Conservation (phyloP, 805 yeast species). For the Yamadazyma insecticola region DNA sequence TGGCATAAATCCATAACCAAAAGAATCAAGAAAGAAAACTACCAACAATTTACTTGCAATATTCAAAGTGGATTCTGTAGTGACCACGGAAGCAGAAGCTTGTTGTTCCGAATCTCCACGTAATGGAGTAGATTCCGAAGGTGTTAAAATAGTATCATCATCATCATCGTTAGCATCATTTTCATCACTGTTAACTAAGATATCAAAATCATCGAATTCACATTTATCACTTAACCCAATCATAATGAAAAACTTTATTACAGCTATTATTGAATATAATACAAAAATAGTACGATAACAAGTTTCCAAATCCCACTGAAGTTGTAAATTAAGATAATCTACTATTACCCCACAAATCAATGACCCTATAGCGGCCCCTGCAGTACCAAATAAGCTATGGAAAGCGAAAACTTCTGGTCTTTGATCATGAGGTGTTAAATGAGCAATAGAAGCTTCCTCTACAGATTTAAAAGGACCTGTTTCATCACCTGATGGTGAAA, state of each 20-base stretch:
- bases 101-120: not conserved
- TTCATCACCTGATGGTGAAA: slow-evolving; percentile 86
- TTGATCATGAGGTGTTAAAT: slow-evolving; percentile 58
- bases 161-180: slow-evolving; percentile 1
- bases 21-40: slow-evolving; percentile 78
- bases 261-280: slow-evolving; percentile 52
- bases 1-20: slow-evolving; percentile 87
- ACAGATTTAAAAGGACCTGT: slow-evolving; percentile 87
- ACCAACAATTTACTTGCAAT: slow-evolving; percentile 39
- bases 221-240: slow-evolving; percentile 47
- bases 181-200: not conserved
- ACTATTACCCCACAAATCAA: slow-evolving; percentile 57
- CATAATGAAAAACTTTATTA: slow-evolving; percentile 47
- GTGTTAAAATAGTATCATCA: not conserved
- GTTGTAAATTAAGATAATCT: slow-evolving; percentile 33
- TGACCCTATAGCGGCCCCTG: slow-evolving; percentile 75
- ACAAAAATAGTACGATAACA: slow-evolving; percentile 57
- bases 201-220: slow-evolving; percentile 34
- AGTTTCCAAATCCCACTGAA: slow-evolving; percentile 27
- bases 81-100: slow-evolving; percentile 2
- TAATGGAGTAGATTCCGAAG: slow-evolving; percentile 1
- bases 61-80: slow-evolving; percentile 5
- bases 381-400: slow-evolving; percentile 63
- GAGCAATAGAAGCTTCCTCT: slow-evolving; percentile 81
- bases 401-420: slow-evolving; percentile 74